Evolutionary conservation across 1,139 yeast genomes (phyloP).

Genomic region (Magnusiomyces suaveolens): DNA sequence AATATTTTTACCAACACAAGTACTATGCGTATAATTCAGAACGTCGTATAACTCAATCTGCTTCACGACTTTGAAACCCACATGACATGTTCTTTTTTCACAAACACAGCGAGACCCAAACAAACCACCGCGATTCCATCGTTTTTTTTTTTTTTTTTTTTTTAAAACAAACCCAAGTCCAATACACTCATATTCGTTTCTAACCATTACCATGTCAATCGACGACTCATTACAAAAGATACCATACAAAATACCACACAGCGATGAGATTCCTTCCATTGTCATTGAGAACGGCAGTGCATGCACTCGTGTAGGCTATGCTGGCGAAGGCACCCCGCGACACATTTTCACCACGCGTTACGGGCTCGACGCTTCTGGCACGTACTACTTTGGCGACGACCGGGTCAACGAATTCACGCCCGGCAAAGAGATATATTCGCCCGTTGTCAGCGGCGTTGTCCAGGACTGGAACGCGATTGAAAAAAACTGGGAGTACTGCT

Average conservation of each 20-base stretch:
- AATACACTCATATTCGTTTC: too few relatives aligned
- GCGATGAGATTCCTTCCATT: slow-evolving; percentile 60
- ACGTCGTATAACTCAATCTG: too few relatives aligned
- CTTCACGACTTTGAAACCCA: too few relatives aligned
- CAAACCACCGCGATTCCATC: too few relatives aligned
- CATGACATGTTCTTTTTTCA: too few relatives aligned
- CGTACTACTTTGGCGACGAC: slow-evolving; percentile 29
- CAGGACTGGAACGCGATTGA: slow-evolving; percentile 41
- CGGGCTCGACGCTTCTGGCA: slow-evolving; percentile 24
- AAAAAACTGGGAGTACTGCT: slow-evolving; percentile 32
- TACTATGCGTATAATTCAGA: too few relatives aligned
- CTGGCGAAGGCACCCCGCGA: slow-evolving; percentile 87
- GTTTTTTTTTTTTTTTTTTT: too few relatives aligned
- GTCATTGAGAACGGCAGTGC: slow-evolving; percentile 88
- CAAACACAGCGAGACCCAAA: too few relatives aligned
- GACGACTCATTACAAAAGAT: background rate
- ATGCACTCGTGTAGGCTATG: slow-evolving; percentile 77
- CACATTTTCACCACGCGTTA: slow-evolving; percentile 57
- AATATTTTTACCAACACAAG: too few relatives aligned
- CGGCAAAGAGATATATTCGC: slow-evolving; percentile 32
- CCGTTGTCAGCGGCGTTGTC: slow-evolving; percentile 35
- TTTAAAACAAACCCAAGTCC: too few relatives aligned
- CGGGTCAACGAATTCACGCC: slow-evolving; percentile 28
- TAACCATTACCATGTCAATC: background rate
- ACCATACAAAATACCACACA: slow-evolving; percentile 14